Evolutionary conservation across 2,329 filamentous ascomycete genomes (phyloP), one percentile per base, ranked within the genome.

Genomic region (Monilinia vaccinii-corymbosi): DNA sequence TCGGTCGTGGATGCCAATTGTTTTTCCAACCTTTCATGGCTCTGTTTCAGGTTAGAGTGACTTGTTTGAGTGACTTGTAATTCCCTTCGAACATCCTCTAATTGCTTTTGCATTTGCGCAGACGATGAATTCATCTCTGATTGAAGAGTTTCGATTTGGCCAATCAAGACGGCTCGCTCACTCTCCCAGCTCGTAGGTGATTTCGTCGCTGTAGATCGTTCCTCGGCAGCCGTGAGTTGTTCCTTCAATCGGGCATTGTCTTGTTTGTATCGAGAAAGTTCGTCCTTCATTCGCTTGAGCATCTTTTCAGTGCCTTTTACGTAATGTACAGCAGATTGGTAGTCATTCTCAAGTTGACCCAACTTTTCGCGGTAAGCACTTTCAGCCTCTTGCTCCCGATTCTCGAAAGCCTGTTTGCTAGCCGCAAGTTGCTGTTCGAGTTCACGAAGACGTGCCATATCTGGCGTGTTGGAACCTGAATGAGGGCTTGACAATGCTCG

Each of bases 221-320:
- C 84, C 72, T 83, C 86, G 57, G 85, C 78, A 58, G 82, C 79
- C 42, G 87, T 81, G n/a, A 97, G 78, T 69, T 97, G 91, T 50
- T 85, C 82, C 73, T 94, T 92, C 45, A 99, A 79, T 62, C 88
- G 88, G 21, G 80, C 78, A 70, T 97, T 97, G 63, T 94, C 88
- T 14, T 84, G 76, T 80, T 97, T 97, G 76, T 95, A 94, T 61
- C 91, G 89, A 58, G 88, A 81, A n/a, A 99, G 80, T 75, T 99
- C 94, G 70, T 97, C 91, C 77, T 97, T 97, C 81, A 99, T 93
- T 74, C 95, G 93, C 75, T 94, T 92, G 52, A 99, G 83, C 91
- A 99, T 97, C 81, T 97, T 97, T 75, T 99, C 94, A 1, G 94
- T 97, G 61, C 94, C 94, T 75, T 96, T 95, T 67, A 99, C 90